A percentile compares a stretch with the other conserved stretches of the same genome.
phyloP scores from a whole-genome alignment of 306 rosid genomes.

The Cicer chorassanicum region DNA sequence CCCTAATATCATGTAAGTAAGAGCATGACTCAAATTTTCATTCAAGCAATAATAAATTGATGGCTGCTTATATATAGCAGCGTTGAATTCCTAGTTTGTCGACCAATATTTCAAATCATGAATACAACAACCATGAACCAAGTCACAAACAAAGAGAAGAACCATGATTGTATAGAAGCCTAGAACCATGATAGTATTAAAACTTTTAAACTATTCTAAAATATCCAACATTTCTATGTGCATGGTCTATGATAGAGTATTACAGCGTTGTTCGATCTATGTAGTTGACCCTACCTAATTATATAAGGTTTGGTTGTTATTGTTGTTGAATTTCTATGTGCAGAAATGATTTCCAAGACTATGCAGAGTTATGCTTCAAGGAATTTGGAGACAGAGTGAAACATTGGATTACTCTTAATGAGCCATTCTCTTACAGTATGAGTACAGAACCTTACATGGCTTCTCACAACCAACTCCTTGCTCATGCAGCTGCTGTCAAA shows the following conservation, averaged over 20 bases:
- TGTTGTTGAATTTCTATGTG: constrained; percentile 8
- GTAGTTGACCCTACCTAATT: neutral
- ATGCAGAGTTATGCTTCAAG: constrained; percentile 46
- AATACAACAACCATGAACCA: no score
- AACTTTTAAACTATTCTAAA: no score
- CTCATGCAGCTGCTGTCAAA: constrained; percentile 51
- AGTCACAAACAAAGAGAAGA: no score
- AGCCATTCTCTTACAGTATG: constrained; percentile 46
- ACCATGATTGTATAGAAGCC: no score
- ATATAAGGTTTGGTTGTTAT: neutral
- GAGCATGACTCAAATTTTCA: neutral
- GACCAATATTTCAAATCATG: no score
- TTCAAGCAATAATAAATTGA: neutral
- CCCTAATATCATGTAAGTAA: constrained; percentile 42
- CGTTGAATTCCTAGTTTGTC: neutral
- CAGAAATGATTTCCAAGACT: constrained; percentile 47
- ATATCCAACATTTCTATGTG: neutral
- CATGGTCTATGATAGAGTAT: neutral
- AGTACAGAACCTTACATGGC: constrained; percentile 23
- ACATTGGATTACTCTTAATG: constrained; percentile 48
- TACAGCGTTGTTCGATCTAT: neutral
- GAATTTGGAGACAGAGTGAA: constrained; percentile 53
- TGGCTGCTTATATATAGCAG: neutral
- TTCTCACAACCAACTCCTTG: constrained; percentile 46
- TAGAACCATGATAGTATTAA: no score